phyloP scores from a whole-genome alignment of 2,329 filamentous ascomycete species.

The Cladosporium colombiae region DNA sequence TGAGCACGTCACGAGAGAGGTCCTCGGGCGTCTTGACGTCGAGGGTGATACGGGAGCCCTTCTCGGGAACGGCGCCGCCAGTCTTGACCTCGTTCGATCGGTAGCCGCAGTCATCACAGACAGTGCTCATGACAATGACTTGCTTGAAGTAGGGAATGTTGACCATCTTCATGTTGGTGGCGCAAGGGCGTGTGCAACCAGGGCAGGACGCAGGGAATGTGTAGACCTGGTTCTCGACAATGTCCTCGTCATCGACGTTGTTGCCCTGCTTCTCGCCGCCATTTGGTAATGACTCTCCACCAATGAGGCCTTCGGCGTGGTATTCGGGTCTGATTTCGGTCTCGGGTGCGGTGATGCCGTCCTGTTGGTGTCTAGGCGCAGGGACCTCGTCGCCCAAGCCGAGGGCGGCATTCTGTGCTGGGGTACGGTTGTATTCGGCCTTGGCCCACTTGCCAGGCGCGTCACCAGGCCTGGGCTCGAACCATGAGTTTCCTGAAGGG shows the following conservation, averaged over 20 bases:
- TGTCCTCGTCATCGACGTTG: constrained; percentile 59
- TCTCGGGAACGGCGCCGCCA: constrained; percentile 83
- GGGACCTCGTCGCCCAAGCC: constrained; percentile 63
- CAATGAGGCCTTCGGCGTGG: constrained; percentile 46
- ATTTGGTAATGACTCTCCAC: constrained; percentile 21
- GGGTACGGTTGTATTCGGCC: constrained; percentile 76
- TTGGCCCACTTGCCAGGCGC: constrained; percentile 89
- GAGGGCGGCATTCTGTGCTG: constrained; percentile 82
- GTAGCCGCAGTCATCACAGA: constrained; percentile 86
- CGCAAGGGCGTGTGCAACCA: constrained; percentile 81
- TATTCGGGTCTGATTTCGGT: constrained; percentile 58
- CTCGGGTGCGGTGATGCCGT: constrained; percentile 50
- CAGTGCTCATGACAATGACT: constrained; percentile 91
- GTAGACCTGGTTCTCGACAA: constrained; percentile 90
- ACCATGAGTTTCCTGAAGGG: constrained; percentile 93
- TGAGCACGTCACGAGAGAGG: constrained; percentile 88
- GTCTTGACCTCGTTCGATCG: constrained; percentile 97
- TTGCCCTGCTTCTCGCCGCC: constrained; percentile 31
- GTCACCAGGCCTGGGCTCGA: constrained; percentile 75
- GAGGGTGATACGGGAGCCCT: constrained; percentile 81
- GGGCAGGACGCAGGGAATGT: constrained; percentile 89
- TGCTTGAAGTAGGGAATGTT: constrained; percentile 98
- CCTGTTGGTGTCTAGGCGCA: constrained; percentile 29
- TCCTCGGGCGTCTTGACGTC: constrained; percentile 69
- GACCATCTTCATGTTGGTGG: constrained; percentile 98